These are phyloP conservation scores for Cladosporium sp. DNA, from an alignment of 2,329 filamentous ascomycete genomes.

Conservation along the genomic window DNA sequence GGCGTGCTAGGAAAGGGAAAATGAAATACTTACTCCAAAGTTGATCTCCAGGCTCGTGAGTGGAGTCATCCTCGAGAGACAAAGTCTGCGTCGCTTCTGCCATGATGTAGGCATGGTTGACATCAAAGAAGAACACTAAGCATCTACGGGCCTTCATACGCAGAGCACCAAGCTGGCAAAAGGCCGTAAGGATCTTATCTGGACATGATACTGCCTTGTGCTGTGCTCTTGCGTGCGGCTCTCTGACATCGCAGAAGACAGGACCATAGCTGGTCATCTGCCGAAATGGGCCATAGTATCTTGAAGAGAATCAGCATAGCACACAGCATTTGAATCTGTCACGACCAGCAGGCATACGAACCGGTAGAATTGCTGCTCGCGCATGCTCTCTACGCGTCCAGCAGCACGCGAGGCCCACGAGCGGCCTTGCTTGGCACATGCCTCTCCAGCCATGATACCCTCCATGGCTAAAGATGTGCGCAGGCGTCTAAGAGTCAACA, in stretches of 20 bases:
- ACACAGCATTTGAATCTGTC: too few species aligned
- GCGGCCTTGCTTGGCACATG: too few species aligned
- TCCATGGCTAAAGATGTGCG: too few species aligned
- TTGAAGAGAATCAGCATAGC: too few species aligned
- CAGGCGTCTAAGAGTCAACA: too few species aligned
- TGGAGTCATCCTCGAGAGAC: constrained; percentile 37
- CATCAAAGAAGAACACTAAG: constrained; percentile 56
- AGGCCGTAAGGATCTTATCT: constrained; percentile 41
- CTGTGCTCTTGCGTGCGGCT: background rate
- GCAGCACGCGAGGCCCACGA: too few species aligned
- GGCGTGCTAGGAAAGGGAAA: too few species aligned
- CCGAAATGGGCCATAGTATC: constrained; percentile 27
- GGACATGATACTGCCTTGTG: background rate
- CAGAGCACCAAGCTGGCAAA: constrained; percentile 54
- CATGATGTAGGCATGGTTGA: constrained; percentile 51
- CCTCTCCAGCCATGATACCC: too few species aligned
- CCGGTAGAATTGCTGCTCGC: too few species aligned
- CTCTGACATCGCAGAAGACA: background rate
- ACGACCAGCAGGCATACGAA: too few species aligned
- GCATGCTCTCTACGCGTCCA: too few species aligned
- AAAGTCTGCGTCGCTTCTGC: constrained; percentile 54
- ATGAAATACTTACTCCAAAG: constrained; percentile 28
- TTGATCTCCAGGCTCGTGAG: constrained; percentile 28
- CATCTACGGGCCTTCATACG: constrained; percentile 50
- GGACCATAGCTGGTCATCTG: background rate